phyloP scores from a whole-genome alignment of 768 basidiomycete genomes.

The Fomitopsis pulvina region DNA sequence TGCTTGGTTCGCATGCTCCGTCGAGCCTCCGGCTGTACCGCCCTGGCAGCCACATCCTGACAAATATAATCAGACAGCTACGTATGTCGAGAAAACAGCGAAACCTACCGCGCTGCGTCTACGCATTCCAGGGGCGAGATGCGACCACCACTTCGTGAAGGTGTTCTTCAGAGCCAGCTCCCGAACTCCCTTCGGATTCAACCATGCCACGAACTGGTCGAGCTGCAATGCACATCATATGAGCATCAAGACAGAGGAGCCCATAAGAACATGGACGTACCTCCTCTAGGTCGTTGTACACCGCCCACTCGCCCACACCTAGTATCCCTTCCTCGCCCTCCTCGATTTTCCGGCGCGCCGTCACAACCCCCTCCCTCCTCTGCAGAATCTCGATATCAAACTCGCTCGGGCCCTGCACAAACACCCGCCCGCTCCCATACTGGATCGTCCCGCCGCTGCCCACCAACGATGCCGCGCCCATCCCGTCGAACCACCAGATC shows the following conservation, averaged over 20 bases:
- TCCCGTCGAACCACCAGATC: conserved; percentile 98
- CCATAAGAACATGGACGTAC: conserved; percentile 34
- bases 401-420: conserved; percentile 87
- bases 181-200: conserved; percentile 87
- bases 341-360: conserved; percentile 60
- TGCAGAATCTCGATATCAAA: conserved; percentile 70
- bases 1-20: conserved; percentile 64
- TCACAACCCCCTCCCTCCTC: conserved; percentile 47
- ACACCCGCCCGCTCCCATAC: conserved; percentile 86
- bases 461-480: conserved; percentile 78
- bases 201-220: conserved; percentile 79
- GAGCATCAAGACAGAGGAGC: not conserved
- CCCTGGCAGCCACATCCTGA: conserved; percentile 64
- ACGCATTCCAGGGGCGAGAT: conserved; percentile 73
- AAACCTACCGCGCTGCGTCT: conserved; percentile 65
- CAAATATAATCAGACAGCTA: conserved; percentile 7
- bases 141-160: conserved; percentile 79
- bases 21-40: conserved; percentile 72
- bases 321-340: conserved; percentile 77
- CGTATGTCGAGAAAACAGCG: not conserved
- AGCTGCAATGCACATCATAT: conserved; percentile 44
- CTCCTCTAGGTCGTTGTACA: conserved; percentile 82
- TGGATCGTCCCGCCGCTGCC: conserved; percentile 72
- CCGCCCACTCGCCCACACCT: conserved; percentile 81
- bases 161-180: conserved; percentile 75